Base-by-base conservation (phyloP, 768 basidiomycete genomes). In the Boletus rubropictus region DNA sequence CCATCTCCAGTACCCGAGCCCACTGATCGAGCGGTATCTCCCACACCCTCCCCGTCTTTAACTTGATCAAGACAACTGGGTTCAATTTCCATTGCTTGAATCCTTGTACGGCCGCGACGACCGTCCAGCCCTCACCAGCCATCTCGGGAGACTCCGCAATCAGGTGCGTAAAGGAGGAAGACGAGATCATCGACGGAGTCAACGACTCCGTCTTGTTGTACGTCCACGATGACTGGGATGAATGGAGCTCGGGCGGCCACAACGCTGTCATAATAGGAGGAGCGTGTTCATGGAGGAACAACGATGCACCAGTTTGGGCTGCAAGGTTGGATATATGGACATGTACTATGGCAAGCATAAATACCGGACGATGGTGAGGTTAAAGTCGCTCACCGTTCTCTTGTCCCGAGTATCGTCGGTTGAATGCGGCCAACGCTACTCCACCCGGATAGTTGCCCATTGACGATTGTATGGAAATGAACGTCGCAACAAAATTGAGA, bases 381-480 rank as follows among this genome's bases (percentile, higher is more conserved):
- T 1, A 11, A 22, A 20, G 18, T 17, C 20, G 50, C 57, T 57
- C 52, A 71, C 74, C 54, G 20, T 71, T 42, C 7, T 53, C 38
- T 33, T 61, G 59, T n/a, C 52, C 53, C 21, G 66, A 63, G 46
- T 75, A 78, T 21, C 70, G 61, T 33, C 71, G 55, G 52, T 95
- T 86, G 52, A 96, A 78, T 0, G 65, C 51, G 1, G 64, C 56
- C 42, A 96, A 68, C 0, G 93, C 88, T 10, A 74, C 62, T 0
- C 92, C 93, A 2, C 96, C 96, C 1, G 96, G 92, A 60, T 99
- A 98, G 65, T 98, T 99, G 40, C 61, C 59, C 25, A 74, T 70
- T 1, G 90, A 91, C 0, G 85, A 72, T 40, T 57, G 59, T 1
- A 80, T 78, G 9, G 79, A 71, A 25, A 87, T 50, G 7, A 63